Percentiles rank a stretch among this genome's conserved stretches.
Evolutionary conservation across 2,329 filamentous ascomycete genomes (phyloP).

Genomic region (Xylariaceae sp.): DNA sequence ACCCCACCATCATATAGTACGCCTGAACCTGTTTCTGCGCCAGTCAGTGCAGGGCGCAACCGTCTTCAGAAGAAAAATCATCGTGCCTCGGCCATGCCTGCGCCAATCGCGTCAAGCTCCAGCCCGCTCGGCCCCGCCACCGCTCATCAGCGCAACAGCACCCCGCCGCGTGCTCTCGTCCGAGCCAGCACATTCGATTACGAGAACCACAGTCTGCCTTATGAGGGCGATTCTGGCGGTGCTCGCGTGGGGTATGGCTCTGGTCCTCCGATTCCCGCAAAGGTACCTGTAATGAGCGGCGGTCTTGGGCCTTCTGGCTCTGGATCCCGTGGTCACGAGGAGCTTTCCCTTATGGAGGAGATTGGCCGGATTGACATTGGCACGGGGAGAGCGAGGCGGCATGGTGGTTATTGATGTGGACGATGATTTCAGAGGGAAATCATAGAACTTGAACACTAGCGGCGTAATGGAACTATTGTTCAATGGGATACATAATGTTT

Average conservation of each 20-base stretch:
- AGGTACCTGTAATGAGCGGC: slow-evolving; percentile 55
- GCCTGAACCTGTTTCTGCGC: slow-evolving; percentile 33
- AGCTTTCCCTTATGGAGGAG: slow-evolving; percentile 65
- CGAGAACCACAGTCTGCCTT: slow-evolving; percentile 47
- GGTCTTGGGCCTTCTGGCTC: slow-evolving; percentile 24
- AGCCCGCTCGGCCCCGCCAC: slow-evolving; percentile 52
- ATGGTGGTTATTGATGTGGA: slow-evolving; percentile 29
- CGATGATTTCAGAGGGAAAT: not conserved
- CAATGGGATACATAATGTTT: slow-evolving; percentile 20
- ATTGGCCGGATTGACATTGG: slow-evolving; percentile 66
- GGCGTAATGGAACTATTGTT: slow-evolving; percentile 6
- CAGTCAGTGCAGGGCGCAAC: slow-evolving; percentile 45
- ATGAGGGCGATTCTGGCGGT: slow-evolving; percentile 27
- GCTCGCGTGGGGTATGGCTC: slow-evolving; percentile 31
- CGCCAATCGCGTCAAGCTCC: slow-evolving; percentile 35
- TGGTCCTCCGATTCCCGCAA: slow-evolving; percentile 64
- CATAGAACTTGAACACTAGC: slow-evolving; percentile 5
- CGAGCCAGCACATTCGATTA: slow-evolving; percentile 52
- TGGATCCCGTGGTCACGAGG: slow-evolving; percentile 37
- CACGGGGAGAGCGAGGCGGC: slow-evolving; percentile 52
- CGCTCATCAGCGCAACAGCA: slow-evolving; percentile 48
- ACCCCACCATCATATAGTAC: slow-evolving; percentile 27
- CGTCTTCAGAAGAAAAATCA: slow-evolving; percentile 62
- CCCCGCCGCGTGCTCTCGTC: slow-evolving; percentile 41
- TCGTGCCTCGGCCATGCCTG: slow-evolving; percentile 41